These are phyloP conservation scores for Pleodorina starrii DNA, from an alignment of 139 green algal genomes.

Conservation along the genomic window DNA sequence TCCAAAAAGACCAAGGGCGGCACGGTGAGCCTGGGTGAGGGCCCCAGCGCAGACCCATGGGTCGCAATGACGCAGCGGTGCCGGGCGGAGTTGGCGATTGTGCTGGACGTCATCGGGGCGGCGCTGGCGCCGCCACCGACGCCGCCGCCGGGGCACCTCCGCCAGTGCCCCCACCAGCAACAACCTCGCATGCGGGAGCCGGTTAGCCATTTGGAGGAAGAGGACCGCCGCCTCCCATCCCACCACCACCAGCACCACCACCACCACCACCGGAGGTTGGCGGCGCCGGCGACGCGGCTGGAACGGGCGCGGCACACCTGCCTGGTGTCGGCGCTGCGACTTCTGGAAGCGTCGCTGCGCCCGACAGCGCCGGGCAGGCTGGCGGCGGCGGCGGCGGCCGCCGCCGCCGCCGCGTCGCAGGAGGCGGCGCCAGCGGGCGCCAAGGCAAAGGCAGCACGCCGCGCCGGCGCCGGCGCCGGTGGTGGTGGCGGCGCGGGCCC, in stretches of 20 bases:
- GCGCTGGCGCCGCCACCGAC: background rate
- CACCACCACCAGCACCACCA: too few relatives aligned
- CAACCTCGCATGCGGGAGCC: too few relatives aligned
- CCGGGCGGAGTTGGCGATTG: background rate
- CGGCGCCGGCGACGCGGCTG: too few relatives aligned
- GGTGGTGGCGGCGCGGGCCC: background rate
- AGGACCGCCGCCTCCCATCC: too few relatives aligned
- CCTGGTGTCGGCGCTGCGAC: background rate
- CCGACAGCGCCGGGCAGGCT: background rate
- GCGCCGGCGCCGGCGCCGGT: background rate
- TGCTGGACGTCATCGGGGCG: background rate
- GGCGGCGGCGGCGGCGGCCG: too few relatives aligned
- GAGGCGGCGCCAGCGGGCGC: too few relatives aligned
- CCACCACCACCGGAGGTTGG: too few relatives aligned
- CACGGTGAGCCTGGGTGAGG: background rate
- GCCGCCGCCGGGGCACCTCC: background rate
- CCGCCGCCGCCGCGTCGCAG: too few relatives aligned
- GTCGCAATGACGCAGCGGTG: background rate
- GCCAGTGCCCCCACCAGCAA: background rate
- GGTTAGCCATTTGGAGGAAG: background rate
- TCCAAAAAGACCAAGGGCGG: background rate
- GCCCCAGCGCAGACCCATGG: background rate
- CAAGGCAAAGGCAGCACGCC: too few relatives aligned
- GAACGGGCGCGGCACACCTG: background rate
- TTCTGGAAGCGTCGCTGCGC: conserved; percentile 11